These are phyloP conservation scores for Hsuehochloa calcarea DNA, from an alignment of 176 grass and related monocot species.

Conservation along the genomic window DNA sequence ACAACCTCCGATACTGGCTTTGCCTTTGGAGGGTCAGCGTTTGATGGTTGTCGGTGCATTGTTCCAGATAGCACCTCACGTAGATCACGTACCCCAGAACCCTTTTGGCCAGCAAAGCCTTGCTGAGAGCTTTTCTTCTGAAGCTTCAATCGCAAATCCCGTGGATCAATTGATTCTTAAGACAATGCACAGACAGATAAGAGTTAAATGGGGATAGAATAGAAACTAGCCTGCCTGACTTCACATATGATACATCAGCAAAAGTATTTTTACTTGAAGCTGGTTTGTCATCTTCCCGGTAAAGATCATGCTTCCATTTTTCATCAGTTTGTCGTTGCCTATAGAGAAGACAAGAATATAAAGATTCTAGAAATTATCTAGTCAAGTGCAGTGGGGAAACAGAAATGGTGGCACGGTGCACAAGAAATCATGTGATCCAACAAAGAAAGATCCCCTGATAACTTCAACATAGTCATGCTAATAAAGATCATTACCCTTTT, in stretches of 20 bases:
- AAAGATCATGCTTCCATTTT: slow-evolving; percentile 98
- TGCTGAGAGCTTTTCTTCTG: slow-evolving; percentile 60
- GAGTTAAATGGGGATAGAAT: slow-evolving; percentile 16
- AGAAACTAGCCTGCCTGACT: background rate
- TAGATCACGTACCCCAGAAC: slow-evolving; percentile 58
- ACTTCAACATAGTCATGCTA: background rate
- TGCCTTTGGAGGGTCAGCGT: slow-evolving; percentile 41
- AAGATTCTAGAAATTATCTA: slow-evolving; percentile 10
- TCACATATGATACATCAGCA: slow-evolving; percentile 26
- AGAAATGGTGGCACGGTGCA: background rate
- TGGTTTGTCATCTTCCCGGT: slow-evolving; percentile 52
- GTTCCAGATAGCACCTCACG: slow-evolving; percentile 86
- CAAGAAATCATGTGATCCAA: background rate
- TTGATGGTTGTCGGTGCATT: slow-evolving; percentile 57
- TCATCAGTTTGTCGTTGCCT: slow-evolving; percentile 93
- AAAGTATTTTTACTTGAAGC: slow-evolving; percentile 54
- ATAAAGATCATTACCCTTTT: background rate
- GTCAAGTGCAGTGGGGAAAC: background rate
- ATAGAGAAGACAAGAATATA: slow-evolving; percentile 27
- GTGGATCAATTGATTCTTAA: slow-evolving; percentile 68
- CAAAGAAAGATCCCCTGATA: background rate
- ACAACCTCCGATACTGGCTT: slow-evolving; percentile 58
- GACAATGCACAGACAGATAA: slow-evolving; percentile 37
- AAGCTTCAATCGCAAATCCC: slow-evolving; percentile 89
- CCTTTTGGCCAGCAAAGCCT: slow-evolving; percentile 35